A percentile compares a stretch with the other conserved stretches of the same genome.
Evolutionary conservation across 2,329 filamentous ascomycete species (phyloP).

Genomic region (Colletotrichum phormii): DNA sequence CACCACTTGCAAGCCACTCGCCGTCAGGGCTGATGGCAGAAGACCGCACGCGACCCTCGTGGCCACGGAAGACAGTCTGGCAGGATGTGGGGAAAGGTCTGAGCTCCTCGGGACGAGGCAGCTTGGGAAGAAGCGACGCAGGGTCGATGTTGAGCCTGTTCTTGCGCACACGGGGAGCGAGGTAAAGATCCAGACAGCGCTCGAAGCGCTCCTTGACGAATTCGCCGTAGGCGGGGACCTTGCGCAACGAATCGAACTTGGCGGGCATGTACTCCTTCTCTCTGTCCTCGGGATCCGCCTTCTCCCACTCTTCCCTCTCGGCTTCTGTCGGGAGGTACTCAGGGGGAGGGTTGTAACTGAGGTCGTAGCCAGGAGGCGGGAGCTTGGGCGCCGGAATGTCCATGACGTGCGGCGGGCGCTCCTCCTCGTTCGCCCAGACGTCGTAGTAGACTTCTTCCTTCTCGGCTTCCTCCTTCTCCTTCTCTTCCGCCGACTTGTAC

Average conservation of each 20-base stretch:
- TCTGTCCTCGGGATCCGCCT: constrained; percentile 87
- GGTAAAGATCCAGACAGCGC: constrained; percentile 92
- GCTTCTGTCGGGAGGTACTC: constrained; percentile 92
- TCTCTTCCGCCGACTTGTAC: constrained; percentile 80
- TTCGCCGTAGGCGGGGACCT: constrained; percentile 88
- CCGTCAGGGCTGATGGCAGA: constrained; percentile 88
- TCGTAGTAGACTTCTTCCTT: constrained; percentile 83
- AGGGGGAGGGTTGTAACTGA: constrained; percentile 95
- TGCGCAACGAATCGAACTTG: constrained; percentile 85
- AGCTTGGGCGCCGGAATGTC: constrained; percentile 95
- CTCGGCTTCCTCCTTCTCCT: constrained; percentile 76
- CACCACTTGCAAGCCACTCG: constrained; percentile 88
- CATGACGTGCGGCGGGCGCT: constrained; percentile 88
- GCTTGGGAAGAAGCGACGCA: constrained; percentile 88
- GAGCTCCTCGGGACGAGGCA: constrained; percentile 92
- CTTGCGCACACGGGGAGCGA: constrained; percentile 90
- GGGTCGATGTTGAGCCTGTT: constrained; percentile 98
- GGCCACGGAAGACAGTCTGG: constrained; percentile 87
- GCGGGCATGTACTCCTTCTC: constrained; percentile 89
- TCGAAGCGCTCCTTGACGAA: constrained; percentile 98
- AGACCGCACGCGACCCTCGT: constrained; percentile 87
- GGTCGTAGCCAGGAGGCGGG: constrained; percentile 91
- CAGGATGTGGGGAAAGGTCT: constrained; percentile 94
- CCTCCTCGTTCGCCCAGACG: constrained; percentile 93
- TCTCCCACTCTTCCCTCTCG: constrained; percentile 88